phyloP scores from a whole-genome alignment of 2,329 filamentous ascomycete genomes.

The Trichoderma sp. region DNA sequence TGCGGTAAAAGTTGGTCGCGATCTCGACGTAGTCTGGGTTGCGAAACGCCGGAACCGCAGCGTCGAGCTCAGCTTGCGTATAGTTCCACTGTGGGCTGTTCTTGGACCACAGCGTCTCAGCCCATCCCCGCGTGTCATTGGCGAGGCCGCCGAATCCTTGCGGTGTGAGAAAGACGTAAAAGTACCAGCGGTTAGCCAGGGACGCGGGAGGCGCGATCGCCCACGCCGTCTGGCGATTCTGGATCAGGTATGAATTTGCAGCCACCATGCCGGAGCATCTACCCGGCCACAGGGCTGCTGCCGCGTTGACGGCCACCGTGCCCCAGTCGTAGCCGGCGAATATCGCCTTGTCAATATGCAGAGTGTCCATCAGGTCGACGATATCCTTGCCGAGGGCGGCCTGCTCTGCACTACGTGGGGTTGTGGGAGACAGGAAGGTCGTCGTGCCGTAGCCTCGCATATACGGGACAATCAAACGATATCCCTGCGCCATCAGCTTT shows the following conservation, averaged over 20 bases:
- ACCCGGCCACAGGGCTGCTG: slow-evolving; percentile 32
- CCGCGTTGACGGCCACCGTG: slow-evolving; percentile 29
- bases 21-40: slow-evolving; percentile 36
- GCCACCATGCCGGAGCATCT: slow-evolving; percentile 31
- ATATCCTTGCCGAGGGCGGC: slow-evolving; percentile 31
- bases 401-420: slow-evolving; percentile 31
- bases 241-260: slow-evolving; percentile 26
- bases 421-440: slow-evolving; percentile 26
- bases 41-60: slow-evolving; percentile 24
- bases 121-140: slow-evolving; percentile 25
- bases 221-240: slow-evolving; percentile 25
- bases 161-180: slow-evolving; percentile 31
- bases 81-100: slow-evolving; percentile 30
- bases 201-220: slow-evolving; percentile 23
- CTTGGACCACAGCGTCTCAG: slow-evolving; percentile 28
- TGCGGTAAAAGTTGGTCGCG: slow-evolving; percentile 49
- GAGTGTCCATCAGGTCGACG: slow-evolving; percentile 30
- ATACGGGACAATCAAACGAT: slow-evolving; percentile 33
- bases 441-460: slow-evolving; percentile 32
- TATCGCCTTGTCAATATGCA: slow-evolving; percentile 29
- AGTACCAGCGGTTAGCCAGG: slow-evolving; percentile 31
- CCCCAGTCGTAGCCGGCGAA: slow-evolving; percentile 35
- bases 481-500: slow-evolving; percentile 25
- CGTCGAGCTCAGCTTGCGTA: slow-evolving; percentile 26
- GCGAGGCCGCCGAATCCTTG: slow-evolving; percentile 26